Evolutionary conservation across 164 flowering plant species (phyloP).

Genomic region (Annona squamosa): DNA sequence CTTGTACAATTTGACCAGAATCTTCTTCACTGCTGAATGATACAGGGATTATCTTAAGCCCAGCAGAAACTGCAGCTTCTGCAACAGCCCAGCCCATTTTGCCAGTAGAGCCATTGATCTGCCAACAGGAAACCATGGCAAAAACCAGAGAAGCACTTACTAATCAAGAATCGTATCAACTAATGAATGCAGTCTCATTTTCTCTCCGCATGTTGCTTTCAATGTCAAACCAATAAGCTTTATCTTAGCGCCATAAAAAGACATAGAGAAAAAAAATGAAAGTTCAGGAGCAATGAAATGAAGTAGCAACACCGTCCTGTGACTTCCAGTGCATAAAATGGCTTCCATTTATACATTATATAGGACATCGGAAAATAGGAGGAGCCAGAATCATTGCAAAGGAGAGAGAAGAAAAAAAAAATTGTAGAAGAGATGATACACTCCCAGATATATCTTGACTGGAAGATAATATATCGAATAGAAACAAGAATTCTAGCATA

Average conservation of each 20-base stretch:
- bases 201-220: neutral
- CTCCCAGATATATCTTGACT: no score
- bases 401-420: no score
- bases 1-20: constrained; percentile 42
- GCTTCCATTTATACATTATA: neutral
- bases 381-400: neutral
- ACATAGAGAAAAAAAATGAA: neutral
- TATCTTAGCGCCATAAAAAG: neutral
- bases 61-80: constrained; percentile 79
- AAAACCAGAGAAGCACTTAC: neutral
- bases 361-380: neutral
- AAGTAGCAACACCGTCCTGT: neutral
- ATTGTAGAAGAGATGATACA: no score
- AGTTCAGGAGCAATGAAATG: neutral
- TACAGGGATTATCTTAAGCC: constrained; percentile 59
- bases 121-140: constrained; percentile 1
- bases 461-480: no score
- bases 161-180: neutral
- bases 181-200: neutral
- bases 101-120: constrained; percentile 89
- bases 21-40: constrained; percentile 59
- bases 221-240: neutral
- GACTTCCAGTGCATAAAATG: neutral
- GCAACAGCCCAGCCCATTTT: constrained; percentile 93
- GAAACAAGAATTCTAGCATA: no score